Evolutionary conservation across 352 stramenopile species (phyloP).

Genomic region (Globisporangium echinulatum): DNA sequence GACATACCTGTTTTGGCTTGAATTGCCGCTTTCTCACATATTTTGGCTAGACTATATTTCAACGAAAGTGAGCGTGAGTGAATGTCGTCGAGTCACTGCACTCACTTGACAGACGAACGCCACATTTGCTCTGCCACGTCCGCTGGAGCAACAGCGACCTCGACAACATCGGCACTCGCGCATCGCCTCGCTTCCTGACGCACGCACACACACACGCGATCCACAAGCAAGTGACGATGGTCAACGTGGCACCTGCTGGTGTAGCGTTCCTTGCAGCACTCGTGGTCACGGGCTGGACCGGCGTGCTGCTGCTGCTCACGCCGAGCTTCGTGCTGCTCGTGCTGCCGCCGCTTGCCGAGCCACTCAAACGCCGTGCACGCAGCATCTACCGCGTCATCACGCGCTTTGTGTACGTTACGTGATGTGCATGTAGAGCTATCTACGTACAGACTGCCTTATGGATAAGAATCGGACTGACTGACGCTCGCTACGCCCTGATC

Average conservation of each 20-base stretch:
- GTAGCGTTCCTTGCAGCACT: constrained; percentile 44
- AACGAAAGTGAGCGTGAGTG: too few relatives aligned
- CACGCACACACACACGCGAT: neutral
- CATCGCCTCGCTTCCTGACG: neutral
- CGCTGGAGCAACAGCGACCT: neutral
- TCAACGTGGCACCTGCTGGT: constrained; percentile 28
- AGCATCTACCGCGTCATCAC: constrained; percentile 42
- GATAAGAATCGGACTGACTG: neutral
- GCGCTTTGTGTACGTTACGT: constrained; percentile 40
- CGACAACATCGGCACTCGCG: neutral
- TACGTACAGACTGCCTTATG: neutral
- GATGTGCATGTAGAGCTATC: neutral
- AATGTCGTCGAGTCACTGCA: too few relatives aligned
- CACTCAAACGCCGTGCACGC: constrained; percentile 15
- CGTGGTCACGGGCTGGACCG: constrained; percentile 50
- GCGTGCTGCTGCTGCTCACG: constrained; percentile 44
- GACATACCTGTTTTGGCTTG: too few relatives aligned
- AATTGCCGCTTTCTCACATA: too few relatives aligned
- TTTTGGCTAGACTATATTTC: too few relatives aligned
- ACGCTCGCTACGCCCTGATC: neutral
- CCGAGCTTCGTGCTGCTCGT: constrained; percentile 42
- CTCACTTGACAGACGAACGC: neutral
- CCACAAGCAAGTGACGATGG: neutral
- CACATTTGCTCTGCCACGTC: neutral
- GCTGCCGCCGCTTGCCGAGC: constrained; percentile 20